Percentiles rank a stretch among this genome's conserved stretches.
phyloP scores from a whole-genome alignment of 768 basidiomycete species.

The Epithele typhae region DNA sequence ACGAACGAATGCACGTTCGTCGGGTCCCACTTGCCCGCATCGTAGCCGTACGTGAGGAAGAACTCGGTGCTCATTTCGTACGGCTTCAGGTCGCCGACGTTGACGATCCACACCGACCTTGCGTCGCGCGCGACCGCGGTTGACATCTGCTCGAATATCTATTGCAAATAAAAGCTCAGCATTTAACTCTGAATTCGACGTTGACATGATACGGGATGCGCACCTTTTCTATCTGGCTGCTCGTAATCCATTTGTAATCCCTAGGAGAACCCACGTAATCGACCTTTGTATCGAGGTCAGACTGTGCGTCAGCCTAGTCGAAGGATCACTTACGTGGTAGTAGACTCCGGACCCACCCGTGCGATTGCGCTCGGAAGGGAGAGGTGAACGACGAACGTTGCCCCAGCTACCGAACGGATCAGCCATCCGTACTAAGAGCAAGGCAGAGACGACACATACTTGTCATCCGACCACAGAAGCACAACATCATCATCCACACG shows the following conservation, averaged over 20 bases:
- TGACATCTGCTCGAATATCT: constrained; percentile 69
- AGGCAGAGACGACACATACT: constrained; percentile 31
- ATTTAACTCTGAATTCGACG: too few relatives aligned
- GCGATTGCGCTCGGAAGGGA: constrained; percentile 49
- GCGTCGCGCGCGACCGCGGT: constrained; percentile 57
- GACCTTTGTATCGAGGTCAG: not conserved
- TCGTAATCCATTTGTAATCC: constrained; percentile 71
- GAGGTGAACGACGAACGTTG: constrained; percentile 60
- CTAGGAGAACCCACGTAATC: constrained; percentile 55
- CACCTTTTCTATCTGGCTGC: constrained; percentile 50
- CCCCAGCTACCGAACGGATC: constrained; percentile 48
- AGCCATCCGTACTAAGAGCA: not conserved
- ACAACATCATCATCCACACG: constrained; percentile 61
- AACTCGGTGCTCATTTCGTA: constrained; percentile 70
- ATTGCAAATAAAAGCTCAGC: not conserved
- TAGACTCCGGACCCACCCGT: constrained; percentile 70
- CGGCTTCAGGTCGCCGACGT: constrained; percentile 74
- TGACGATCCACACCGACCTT: constrained; percentile 62
- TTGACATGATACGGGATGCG: not conserved
- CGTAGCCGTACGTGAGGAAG: constrained; percentile 61
- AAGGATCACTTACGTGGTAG: constrained; percentile 28
- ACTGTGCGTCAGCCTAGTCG: not conserved
- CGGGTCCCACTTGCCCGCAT: constrained; percentile 50
- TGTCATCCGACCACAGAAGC: constrained; percentile 70
- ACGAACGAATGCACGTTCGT: constrained; percentile 53